Evolutionary conservation across 257 asterid genomes (phyloP).

Genomic region (Galeopsis tetrahit): DNA sequence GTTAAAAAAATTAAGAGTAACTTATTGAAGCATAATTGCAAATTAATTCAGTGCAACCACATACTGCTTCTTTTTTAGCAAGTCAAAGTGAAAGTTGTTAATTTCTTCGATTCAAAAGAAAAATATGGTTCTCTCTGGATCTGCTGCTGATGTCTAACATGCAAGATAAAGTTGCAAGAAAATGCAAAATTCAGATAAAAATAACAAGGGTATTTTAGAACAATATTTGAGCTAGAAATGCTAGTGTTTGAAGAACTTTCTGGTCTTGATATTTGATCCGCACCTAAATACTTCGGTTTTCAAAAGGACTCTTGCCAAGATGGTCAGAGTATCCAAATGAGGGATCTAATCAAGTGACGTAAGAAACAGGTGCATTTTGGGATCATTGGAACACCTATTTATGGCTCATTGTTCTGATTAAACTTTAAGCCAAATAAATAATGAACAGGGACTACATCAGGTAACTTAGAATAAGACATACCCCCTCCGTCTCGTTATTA

Average conservation of each 20-base stretch:
- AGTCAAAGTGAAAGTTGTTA: background rate
- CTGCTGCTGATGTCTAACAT: background rate
- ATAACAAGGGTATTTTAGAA: background rate
- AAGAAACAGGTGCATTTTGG: background rate
- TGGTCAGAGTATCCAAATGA: background rate
- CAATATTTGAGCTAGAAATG: background rate
- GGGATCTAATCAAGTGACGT: background rate
- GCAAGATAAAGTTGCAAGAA: constrained; percentile 4
- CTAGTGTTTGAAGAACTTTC: background rate
- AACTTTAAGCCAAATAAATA: constrained; percentile 12
- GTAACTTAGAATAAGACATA: constrained; percentile 9
- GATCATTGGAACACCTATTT: constrained; percentile 1
- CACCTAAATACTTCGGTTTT: background rate
- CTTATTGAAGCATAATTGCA: background rate
- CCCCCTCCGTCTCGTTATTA: too few relatives aligned
- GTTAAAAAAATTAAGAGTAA: background rate
- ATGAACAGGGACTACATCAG: background rate
- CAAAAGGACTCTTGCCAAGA: constrained; percentile 1
- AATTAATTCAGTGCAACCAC: background rate
- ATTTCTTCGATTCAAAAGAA: background rate
- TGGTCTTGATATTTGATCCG: constrained; percentile 4
- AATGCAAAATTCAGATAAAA: constrained; percentile 11
- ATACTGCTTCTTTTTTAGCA: background rate
- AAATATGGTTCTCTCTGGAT: constrained; percentile 11
- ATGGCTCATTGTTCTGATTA: background rate